A percentile compares a stretch with the other conserved stretches of the same genome.
Evolutionary conservation across 306 rosid species (phyloP).

Genomic region (Carpinus viminea): DNA sequence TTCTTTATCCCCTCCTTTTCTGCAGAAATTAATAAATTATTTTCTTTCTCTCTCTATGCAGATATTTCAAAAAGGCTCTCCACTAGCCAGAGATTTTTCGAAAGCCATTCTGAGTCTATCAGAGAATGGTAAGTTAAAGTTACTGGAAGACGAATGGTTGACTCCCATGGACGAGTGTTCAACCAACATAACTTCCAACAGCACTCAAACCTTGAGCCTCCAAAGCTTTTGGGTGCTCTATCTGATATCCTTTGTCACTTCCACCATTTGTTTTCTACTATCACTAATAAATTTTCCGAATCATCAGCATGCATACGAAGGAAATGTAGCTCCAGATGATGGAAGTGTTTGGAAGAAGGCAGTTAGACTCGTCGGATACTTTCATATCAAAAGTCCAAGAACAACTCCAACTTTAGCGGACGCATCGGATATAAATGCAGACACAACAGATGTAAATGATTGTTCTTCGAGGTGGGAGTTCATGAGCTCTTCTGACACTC

Average conservation of each 20-base stretch:
- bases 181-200: not conserved
- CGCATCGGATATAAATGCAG: not conserved
- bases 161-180: conserved; percentile 20
- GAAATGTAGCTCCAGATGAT: not conserved
- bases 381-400: no score
- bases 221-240: conserved; percentile 36
- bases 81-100: conserved; percentile 40
- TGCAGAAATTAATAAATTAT: not conserved
- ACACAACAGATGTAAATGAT: not conserved
- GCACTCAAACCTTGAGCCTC: conserved; percentile 13
- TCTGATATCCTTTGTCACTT: conserved; percentile 24
- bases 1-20: no score
- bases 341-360: no score
- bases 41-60: not conserved
- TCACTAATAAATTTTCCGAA: not conserved
- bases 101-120: conserved; percentile 25
- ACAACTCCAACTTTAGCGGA: not conserved
- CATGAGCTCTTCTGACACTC: not conserved
- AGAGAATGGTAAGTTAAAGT: conserved; percentile 23
- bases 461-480: not conserved
- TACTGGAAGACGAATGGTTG: conserved; percentile 23
- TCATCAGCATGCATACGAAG: not conserved
- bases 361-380: no score
- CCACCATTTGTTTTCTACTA: conserved; percentile 25
- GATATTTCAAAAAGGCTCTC: conserved; percentile 47